phyloP scores from a whole-genome alignment of 495 filamentous ascomycete species.

The Lentithecium fluviatile region DNA sequence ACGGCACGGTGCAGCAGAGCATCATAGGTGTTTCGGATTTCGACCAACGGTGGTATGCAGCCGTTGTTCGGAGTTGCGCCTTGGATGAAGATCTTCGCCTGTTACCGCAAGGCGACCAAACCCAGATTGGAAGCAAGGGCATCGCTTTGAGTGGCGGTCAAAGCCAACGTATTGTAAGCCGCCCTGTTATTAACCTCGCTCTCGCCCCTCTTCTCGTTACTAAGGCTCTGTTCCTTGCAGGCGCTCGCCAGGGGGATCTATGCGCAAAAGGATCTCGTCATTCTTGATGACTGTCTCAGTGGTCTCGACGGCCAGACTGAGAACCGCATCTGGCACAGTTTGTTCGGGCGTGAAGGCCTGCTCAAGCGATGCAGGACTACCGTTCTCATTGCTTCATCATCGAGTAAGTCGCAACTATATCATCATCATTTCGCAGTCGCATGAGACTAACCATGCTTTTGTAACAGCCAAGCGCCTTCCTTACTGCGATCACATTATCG shows the following conservation, averaged over 20 bases:
- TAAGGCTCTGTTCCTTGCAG: conserved; percentile 18
- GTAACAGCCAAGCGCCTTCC: conserved; percentile 44
- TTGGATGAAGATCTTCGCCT: conserved; percentile 51
- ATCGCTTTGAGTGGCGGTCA: conserved; percentile 66
- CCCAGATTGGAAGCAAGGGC: conserved; percentile 63
- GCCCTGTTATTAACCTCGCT: conserved; percentile 12
- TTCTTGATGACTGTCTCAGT: conserved; percentile 62
- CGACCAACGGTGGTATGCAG: conserved; percentile 59
- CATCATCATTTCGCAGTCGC: conserved; percentile 10
- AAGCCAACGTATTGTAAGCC: conserved; percentile 58
- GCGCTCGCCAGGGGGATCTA: conserved; percentile 61
- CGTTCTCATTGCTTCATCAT: conserved; percentile 54
- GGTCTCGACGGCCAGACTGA: conserved; percentile 62
- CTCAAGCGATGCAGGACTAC: conserved; percentile 52
- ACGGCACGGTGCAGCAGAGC: conserved; percentile 58
- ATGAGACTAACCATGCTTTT: background rate
- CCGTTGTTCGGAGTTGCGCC: conserved; percentile 64
- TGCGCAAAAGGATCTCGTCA: conserved; percentile 51
- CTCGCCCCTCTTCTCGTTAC: conserved; percentile 2
- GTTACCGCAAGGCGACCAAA: conserved; percentile 54
- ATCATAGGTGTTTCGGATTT: conserved; percentile 56
- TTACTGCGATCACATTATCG: conserved; percentile 49
- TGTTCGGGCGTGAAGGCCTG: conserved; percentile 52
- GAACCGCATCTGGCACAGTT: conserved; percentile 56
- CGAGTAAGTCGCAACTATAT: conserved; percentile 35